Base-by-base conservation (phyloP, 2,329 filamentous ascomycete species). In the Ceratocystis harringtonii region DNA sequence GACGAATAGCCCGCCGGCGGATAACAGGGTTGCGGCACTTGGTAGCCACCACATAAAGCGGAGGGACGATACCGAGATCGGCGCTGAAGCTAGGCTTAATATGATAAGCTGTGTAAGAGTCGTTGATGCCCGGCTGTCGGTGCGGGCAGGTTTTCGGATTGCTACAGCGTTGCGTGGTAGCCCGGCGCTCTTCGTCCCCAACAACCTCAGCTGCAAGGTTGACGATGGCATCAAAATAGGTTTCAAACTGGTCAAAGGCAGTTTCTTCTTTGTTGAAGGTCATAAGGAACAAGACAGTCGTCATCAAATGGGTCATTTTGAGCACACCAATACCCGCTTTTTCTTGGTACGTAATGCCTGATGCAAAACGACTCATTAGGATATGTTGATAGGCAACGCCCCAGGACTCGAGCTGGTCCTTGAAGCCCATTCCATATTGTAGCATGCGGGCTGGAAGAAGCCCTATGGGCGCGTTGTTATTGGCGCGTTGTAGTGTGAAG, bases 1-100 rank as follows among this genome's bases (percentile, higher is more conserved):
- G 72, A 71, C 82, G 78, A 52, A 88, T 84, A 6, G 85, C 85
- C 68, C 82, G 80, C 19, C 83, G 77, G 22, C 85, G 80, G 43
- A 81, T 77, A 1, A 75, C 69, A 0, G 80, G 78, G 67, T 86
- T 80, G 10, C 84, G 79, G 70, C 84, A 88, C 70, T 86, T 86
- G 5, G 82, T 86, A 5, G 82, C 84, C n/a, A 84, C 81, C 4
- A 86, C 79, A 68, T 84, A 87, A 0, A 88, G 77, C 0, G 84
- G 83, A 2, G 84, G 81, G 3, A 88, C 78, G 65, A 88, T 82
- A 19, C 84, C 85, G 10, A 85, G 73, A 62, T 86, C 83, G 28
- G 84, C 80, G 55, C 82, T 84, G 72, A 88, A 88, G 69, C 80
- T 82, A 1, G 82, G 80, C 71, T 82, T 84, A 70, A 84, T 80